Percentiles rank a stretch among this genome's conserved stretches.
These are phyloP conservation scores for Nakazawaea ambrosiae DNA, from an alignment of 805 yeast species.

Conservation along the genomic window DNA sequence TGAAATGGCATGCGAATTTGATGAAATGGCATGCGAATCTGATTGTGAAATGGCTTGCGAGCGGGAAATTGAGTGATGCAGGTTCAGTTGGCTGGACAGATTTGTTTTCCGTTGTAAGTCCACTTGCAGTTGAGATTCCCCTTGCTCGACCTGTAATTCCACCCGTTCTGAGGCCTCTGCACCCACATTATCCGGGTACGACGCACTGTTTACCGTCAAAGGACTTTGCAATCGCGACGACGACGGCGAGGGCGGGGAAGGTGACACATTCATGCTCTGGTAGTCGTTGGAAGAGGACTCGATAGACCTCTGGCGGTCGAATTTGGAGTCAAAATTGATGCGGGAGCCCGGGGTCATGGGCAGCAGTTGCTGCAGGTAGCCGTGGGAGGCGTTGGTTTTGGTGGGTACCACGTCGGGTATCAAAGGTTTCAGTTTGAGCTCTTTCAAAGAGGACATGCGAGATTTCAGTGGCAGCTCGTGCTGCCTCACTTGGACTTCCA, in stretches of 20 bases:
- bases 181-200: not conserved
- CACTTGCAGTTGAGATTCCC: not conserved
- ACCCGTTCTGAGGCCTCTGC: not conserved
- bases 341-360: not conserved
- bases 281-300: slow-evolving; percentile 8
- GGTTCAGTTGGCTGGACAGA: not conserved
- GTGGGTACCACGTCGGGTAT: too few relatives aligned
- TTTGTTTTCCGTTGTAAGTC: not conserved
- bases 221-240: slow-evolving; percentile 7
- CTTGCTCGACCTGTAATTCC: not conserved
- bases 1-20: not conserved
- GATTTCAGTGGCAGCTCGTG: too few relatives aligned
- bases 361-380: too few relatives aligned
- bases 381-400: too few relatives aligned
- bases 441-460: too few relatives aligned
- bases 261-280: slow-evolving; percentile 5
- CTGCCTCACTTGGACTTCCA: too few relatives aligned
- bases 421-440: too few relatives aligned
- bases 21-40: not conserved
- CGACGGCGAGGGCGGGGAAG: slow-evolving; percentile 5
- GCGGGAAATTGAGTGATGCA: not conserved
- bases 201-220: slow-evolving; percentile 4
- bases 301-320: slow-evolving; percentile 1
- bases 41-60: not conserved
- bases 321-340: not conserved